Evolutionary conservation across 2,329 filamentous ascomycete species (phyloP).

Genomic region (Microdochium paspali): DNA sequence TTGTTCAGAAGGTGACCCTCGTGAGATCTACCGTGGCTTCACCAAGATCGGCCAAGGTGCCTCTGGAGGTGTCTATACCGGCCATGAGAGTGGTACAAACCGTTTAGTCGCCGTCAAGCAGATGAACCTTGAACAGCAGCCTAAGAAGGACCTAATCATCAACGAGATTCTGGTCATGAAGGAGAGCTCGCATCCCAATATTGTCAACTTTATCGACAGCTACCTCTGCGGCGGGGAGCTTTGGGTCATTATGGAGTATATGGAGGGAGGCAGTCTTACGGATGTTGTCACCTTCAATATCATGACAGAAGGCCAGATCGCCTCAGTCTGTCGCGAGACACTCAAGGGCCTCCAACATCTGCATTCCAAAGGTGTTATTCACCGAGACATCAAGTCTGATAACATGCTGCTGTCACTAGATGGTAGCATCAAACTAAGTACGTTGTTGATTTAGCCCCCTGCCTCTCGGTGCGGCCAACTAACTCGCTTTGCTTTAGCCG

Average conservation of each 20-base stretch:
- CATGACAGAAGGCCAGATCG: constrained; percentile 97
- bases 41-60: constrained; percentile 97
- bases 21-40: constrained; percentile 75
- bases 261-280: constrained; percentile 95
- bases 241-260: constrained; percentile 99
- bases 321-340: constrained; percentile 89
- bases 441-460: neutral
- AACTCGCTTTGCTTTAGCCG: constrained; percentile 45
- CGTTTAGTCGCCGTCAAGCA: constrained; percentile 96
- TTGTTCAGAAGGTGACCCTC: constrained; percentile 82
- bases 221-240: constrained; percentile 83
- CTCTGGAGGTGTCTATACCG: constrained; percentile 90
- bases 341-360: constrained; percentile 86
- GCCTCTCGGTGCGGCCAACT: constrained; percentile 2
- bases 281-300: constrained; percentile 99
- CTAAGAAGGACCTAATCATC: constrained; percentile 98
- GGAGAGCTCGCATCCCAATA: constrained; percentile 95
- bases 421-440: constrained; percentile 95
- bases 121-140: constrained; percentile 98
- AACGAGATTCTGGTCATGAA: constrained; percentile 99
- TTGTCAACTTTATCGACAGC: constrained; percentile 99
- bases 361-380: constrained; percentile 96
- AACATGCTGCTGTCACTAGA: constrained; percentile 92
- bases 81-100: constrained; percentile 75
- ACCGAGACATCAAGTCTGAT: constrained; percentile 98